Percentiles rank a stretch among this genome's conserved stretches.
These are phyloP conservation scores for Pseudocercospora fuligena DNA, from an alignment of 2,329 filamentous ascomycete genomes.

Conservation along the genomic window DNA sequence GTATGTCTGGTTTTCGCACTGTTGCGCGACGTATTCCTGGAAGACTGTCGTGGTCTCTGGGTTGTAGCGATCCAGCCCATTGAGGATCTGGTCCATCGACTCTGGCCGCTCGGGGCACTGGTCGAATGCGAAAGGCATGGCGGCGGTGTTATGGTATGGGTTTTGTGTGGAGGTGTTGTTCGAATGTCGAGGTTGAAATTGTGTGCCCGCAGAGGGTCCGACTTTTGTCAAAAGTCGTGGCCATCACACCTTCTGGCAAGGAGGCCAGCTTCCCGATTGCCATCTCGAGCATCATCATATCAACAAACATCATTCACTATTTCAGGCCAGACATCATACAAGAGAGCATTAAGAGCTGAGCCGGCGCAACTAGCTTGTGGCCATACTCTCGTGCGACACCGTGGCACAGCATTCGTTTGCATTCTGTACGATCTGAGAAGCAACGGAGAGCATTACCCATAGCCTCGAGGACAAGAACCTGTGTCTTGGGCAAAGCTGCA, in stretches of 20 bases:
- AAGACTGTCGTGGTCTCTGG: slow-evolving; percentile 92
- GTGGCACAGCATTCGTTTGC: background rate
- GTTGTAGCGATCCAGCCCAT: slow-evolving; percentile 97
- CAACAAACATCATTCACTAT: slow-evolving; percentile 1
- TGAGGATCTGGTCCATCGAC: slow-evolving; percentile 90
- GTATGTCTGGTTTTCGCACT: slow-evolving; percentile 93
- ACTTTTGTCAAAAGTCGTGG: background rate
- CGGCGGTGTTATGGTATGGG: background rate
- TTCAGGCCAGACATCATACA: background rate
- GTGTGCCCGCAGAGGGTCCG: slow-evolving; percentile 14
- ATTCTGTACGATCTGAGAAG: background rate
- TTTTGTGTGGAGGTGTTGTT: slow-evolving; percentile 1
- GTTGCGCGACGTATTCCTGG: slow-evolving; percentile 90
- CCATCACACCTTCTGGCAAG: background rate
- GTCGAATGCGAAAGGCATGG: slow-evolving; percentile 68
- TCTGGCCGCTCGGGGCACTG: slow-evolving; percentile 90
- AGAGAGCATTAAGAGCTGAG: background rate
- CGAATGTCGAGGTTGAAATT: slow-evolving; percentile 14
- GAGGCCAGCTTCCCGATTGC: background rate
- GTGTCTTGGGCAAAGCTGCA: background rate
- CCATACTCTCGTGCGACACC: background rate
- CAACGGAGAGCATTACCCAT: background rate
- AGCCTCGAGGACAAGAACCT: background rate
- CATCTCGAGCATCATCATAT: background rate
- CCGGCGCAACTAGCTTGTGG: background rate